Conservation (phyloP, 345 rosid genomes). For the Hibiscus trionum region DNA sequence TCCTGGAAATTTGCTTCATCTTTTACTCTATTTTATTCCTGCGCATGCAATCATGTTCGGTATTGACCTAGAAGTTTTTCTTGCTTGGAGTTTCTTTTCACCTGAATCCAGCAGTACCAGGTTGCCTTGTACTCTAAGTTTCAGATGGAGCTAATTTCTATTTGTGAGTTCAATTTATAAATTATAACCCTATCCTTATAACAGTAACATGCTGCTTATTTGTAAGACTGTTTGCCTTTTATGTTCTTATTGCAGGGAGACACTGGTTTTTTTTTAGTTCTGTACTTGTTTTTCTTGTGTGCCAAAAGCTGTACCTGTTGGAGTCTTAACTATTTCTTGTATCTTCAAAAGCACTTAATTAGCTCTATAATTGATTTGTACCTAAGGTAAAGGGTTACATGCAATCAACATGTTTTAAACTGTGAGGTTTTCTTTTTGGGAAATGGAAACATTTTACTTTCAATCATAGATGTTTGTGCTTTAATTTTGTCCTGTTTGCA, state of each 20-base stretch:
- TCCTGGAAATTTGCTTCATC: not conserved
- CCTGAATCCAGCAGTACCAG: slow-evolving; percentile 22
- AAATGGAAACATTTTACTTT: not conserved
- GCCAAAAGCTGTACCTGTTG: not conserved
- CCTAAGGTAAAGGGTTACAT: not conserved
- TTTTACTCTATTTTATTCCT: not conserved
- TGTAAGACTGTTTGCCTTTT: not conserved
- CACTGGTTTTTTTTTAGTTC: not conserved
- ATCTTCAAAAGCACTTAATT: not conserved
- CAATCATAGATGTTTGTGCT: not conserved
- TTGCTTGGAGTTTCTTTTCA: slow-evolving; percentile 13
- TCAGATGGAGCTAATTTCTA: not conserved
- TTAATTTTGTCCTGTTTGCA: not conserved
- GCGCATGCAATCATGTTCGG: slow-evolving; percentile 6
- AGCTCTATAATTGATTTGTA: not conserved
- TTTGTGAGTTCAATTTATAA: not conserved
- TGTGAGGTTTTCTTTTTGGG: not conserved
- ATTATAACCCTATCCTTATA: not conserved
- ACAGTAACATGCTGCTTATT: not conserved
- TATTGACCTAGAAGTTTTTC: not conserved
- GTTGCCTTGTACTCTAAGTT: not conserved
- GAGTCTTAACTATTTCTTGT: not conserved
- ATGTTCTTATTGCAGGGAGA: slow-evolving; percentile 2
- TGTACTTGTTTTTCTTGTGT: not conserved
- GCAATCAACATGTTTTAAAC: not conserved